phyloP scores from a whole-genome alignment of 805 yeast species.

The Yarrowia sp. region DNA sequence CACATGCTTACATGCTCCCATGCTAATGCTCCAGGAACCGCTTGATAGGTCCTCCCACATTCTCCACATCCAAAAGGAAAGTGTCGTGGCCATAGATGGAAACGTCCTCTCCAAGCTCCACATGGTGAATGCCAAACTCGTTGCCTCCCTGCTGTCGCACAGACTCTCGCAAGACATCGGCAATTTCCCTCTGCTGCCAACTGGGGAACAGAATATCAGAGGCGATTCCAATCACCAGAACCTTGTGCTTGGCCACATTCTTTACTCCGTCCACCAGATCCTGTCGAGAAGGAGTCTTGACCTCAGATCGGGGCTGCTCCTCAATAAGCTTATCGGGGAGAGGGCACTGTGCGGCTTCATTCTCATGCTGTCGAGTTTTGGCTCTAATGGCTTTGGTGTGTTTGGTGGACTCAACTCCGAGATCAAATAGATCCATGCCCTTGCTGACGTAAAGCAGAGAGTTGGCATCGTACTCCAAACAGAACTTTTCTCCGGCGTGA shows the following conservation, averaged over 20 bases:
- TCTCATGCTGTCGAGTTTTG: conserved; percentile 2
- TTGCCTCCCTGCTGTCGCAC: conserved; percentile 39
- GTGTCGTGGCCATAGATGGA: conserved; percentile 92
- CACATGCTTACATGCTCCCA: background rate
- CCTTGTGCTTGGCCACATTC: conserved; percentile 58
- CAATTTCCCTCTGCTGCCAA: conserved; percentile 89
- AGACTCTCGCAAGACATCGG: conserved; percentile 50
- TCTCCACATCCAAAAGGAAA: conserved; percentile 70
- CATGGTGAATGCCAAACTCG: conserved; percentile 48
- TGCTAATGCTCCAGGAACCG: conserved; percentile 48
- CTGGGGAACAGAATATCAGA: conserved; percentile 88
- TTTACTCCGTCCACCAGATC: conserved; percentile 68
- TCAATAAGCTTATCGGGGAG: conserved; percentile 53
- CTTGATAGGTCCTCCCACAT: conserved; percentile 75
- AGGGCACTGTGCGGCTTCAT: conserved; percentile 35
- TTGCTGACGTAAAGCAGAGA: conserved; percentile 82
- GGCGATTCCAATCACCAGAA: conserved; percentile 86
- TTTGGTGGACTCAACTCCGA: conserved; percentile 44
- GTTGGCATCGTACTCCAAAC: conserved; percentile 86
- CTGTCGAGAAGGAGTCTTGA: conserved; percentile 46
- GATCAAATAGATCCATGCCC: conserved; percentile 92
- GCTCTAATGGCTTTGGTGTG: conserved; percentile 25
- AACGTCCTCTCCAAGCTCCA: conserved; percentile 71
- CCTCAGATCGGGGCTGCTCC: conserved; percentile 49
- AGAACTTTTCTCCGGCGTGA: conserved; percentile 93